Percentiles rank a stretch among this genome's conserved stretches.
Evolutionary conservation across 495 filamentous ascomycete genomes (phyloP).

Genomic region (Penicillium riverlandense): DNA sequence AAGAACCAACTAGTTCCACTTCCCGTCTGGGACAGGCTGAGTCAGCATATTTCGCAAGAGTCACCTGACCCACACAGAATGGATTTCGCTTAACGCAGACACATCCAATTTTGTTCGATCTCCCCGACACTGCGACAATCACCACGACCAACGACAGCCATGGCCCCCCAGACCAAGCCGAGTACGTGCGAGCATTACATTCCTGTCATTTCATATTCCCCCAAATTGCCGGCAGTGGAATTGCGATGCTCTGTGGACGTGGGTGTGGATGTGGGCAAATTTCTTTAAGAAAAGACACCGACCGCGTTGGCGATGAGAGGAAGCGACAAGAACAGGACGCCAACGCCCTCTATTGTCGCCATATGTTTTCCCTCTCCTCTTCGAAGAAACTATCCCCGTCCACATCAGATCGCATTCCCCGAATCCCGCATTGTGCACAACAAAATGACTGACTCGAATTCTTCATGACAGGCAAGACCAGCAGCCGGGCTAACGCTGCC

Average conservation of each 20-base stretch:
- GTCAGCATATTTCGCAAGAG: slow-evolving; percentile 7
- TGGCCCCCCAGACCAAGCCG: slow-evolving; percentile 75
- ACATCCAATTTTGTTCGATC: slow-evolving; percentile 34
- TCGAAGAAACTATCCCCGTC: neutral
- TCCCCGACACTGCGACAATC: slow-evolving; percentile 35
- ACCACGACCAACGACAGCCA: slow-evolving; percentile 52
- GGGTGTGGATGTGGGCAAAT: neutral
- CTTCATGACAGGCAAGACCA: slow-evolving; percentile 59
- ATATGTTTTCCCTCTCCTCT: neutral
- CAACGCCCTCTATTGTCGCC: neutral
- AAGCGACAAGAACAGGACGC: neutral
- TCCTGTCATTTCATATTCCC: neutral
- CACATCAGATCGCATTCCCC: neutral
- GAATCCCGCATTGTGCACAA: slow-evolving; percentile 3
- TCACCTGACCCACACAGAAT: slow-evolving; percentile 48
- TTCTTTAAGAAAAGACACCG: too few species aligned
- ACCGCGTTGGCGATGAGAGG: neutral
- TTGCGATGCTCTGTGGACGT: slow-evolving; percentile 23
- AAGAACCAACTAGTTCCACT: too few species aligned
- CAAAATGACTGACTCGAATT: slow-evolving; percentile 50
- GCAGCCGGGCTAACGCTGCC: slow-evolving; percentile 77
- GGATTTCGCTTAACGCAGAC: slow-evolving; percentile 42
- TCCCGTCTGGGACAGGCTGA: neutral
- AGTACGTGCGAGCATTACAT: slow-evolving; percentile 42
- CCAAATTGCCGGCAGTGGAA: neutral